Percentiles rank a stretch among this genome's conserved stretches.
Evolutionary conservation across 2,329 filamentous ascomycete species (phyloP).

Genomic region (Pseudogymnoascus sp.): DNA sequence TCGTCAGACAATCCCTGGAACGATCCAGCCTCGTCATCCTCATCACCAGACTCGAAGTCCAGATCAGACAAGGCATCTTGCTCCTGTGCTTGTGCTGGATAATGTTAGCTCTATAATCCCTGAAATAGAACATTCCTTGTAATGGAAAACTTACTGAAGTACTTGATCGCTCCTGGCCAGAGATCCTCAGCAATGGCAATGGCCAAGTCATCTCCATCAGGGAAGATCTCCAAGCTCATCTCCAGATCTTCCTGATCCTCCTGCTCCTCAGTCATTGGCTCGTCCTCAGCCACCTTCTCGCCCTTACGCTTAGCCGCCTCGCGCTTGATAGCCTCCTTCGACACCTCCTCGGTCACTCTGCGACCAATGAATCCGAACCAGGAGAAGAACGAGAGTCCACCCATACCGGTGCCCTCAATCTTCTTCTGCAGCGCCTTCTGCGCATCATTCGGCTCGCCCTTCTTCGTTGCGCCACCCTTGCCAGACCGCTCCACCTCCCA

Average conservation of each 20-base stretch:
- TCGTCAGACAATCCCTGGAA: slow-evolving; percentile 3
- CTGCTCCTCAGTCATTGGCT: slow-evolving; percentile 33
- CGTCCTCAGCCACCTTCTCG: slow-evolving; percentile 34
- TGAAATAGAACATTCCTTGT: slow-evolving; percentile 29
- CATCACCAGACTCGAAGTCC: slow-evolving; percentile 59
- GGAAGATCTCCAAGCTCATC: slow-evolving; percentile 72
- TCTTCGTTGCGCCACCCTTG: slow-evolving; percentile 24
- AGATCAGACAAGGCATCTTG: slow-evolving; percentile 56
- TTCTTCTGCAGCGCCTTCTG: slow-evolving; percentile 44
- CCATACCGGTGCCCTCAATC: slow-evolving; percentile 50
- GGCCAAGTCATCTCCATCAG: slow-evolving; percentile 76
- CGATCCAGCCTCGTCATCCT: slow-evolving; percentile 38
- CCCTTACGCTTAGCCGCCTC: slow-evolving; percentile 47
- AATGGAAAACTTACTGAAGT: slow-evolving; percentile 62
- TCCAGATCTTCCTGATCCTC: slow-evolving; percentile 50
- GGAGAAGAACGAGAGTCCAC: slow-evolving; percentile 71
- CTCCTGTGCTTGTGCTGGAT: slow-evolving; percentile 60
- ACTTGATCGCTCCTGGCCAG: slow-evolving; percentile 80
- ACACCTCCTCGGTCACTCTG: slow-evolving; percentile 65
- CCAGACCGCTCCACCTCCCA: slow-evolving; percentile 50
- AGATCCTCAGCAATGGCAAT: slow-evolving; percentile 76
- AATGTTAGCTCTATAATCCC: not conserved
- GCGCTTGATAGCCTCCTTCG: slow-evolving; percentile 48
- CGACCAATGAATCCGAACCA: slow-evolving; percentile 76
- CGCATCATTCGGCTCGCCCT: slow-evolving; percentile 33